A percentile compares a stretch with the other conserved stretches of the same genome.
Conservation (phyloP, 1,139 yeast genomes). For the Hyphopichia pseudoburtonii region DNA sequence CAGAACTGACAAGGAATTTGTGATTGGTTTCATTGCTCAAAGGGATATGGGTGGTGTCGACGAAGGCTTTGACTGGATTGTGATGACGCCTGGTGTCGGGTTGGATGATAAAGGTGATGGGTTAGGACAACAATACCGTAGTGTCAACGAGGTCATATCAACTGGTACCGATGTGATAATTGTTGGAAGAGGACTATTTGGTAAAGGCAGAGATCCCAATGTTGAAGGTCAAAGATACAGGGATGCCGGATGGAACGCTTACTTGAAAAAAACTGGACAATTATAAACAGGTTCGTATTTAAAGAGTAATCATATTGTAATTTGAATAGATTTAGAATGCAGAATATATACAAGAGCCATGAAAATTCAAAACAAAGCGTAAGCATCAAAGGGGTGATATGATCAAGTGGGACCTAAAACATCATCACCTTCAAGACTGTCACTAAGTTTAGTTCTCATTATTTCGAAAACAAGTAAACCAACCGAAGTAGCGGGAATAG, state of each 20-base stretch:
- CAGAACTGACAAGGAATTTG: constrained; percentile 80
- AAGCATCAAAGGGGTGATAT: not conserved
- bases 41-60: constrained; percentile 78
- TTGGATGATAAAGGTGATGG: constrained; percentile 96
- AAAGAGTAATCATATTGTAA: no score
- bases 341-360: not conserved
- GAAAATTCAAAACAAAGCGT: no score
- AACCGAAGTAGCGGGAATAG: constrained; percentile 84
- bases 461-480: constrained; percentile 85
- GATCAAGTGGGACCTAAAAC: not conserved
- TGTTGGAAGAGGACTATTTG: constrained; percentile 96
- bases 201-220: constrained; percentile 90
- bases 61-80: constrained; percentile 90
- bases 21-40: constrained; percentile 96
- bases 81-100: constrained; percentile 98
- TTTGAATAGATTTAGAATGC: no score
- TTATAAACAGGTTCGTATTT: no score
- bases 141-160: constrained; percentile 78
- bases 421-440: constrained; percentile 24
- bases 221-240: constrained; percentile 87
- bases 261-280: constrained; percentile 43
- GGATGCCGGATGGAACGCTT: constrained; percentile 94
- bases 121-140: constrained; percentile 94
- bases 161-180: constrained; percentile 92
- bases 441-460: constrained; percentile 55